Conservation (phyloP, 2,329 filamentous ascomycete genomes). For the Alternaria atra region DNA sequence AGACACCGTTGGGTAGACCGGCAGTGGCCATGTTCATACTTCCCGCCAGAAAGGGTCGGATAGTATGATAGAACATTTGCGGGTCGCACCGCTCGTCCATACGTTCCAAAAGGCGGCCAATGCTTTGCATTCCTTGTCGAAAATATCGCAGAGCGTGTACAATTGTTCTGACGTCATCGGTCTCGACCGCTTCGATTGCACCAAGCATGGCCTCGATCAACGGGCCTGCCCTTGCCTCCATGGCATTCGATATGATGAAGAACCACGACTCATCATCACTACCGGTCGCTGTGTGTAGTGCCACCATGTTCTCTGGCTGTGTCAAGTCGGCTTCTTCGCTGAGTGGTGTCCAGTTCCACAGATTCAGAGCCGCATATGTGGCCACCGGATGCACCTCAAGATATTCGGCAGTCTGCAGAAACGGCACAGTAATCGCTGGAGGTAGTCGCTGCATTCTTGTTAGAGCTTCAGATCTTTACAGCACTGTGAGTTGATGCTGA, state of each 20-base stretch:
- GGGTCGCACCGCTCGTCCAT: slow-evolving; percentile 63
- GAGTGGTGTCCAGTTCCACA: slow-evolving; percentile 47
- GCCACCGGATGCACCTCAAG: slow-evolving; percentile 47
- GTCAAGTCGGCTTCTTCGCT: slow-evolving; percentile 32
- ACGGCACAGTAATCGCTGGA: slow-evolving; percentile 41
- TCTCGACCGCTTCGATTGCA: slow-evolving; percentile 57
- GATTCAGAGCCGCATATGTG: slow-evolving; percentile 46
- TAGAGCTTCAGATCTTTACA: slow-evolving; percentile 7
- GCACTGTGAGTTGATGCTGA: neutral
- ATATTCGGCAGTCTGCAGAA: slow-evolving; percentile 38
- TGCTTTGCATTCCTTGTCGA: slow-evolving; percentile 53
- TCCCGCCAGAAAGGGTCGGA: slow-evolving; percentile 62
- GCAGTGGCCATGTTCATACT: slow-evolving; percentile 64
- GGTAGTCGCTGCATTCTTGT: slow-evolving; percentile 37
- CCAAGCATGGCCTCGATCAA: slow-evolving; percentile 58
- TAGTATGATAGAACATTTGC: slow-evolving; percentile 60
- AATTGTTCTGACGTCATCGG: slow-evolving; percentile 50
- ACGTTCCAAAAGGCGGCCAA: slow-evolving; percentile 54
- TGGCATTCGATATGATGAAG: slow-evolving; percentile 61
- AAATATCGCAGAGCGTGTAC: slow-evolving; percentile 53
- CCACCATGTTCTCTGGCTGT: slow-evolving; percentile 40
- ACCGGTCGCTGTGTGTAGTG: slow-evolving; percentile 44
- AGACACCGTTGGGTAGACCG: slow-evolving; percentile 61
- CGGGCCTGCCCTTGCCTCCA: slow-evolving; percentile 61
- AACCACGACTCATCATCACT: slow-evolving; percentile 55